Percentiles rank a stretch among this genome's conserved stretches.
phyloP scores from a whole-genome alignment of 257 asterid species.

The Scutellaria barbata region DNA sequence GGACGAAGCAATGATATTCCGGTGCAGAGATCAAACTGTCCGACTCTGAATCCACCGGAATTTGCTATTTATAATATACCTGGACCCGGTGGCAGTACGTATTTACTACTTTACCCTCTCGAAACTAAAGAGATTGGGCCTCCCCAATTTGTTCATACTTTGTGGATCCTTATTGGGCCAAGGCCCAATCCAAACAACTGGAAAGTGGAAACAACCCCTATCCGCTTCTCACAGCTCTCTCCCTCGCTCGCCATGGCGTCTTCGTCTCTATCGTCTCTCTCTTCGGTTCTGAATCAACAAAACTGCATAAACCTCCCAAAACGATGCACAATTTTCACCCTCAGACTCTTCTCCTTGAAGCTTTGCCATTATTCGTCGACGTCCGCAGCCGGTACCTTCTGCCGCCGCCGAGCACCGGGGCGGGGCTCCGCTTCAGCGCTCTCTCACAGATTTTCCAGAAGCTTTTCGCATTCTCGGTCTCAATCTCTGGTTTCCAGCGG shows the following conservation, averaged over 20 bases:
- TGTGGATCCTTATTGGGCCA: slow-evolving; percentile 3
- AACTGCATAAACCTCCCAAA: slow-evolving; percentile 56
- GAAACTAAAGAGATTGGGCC: background rate
- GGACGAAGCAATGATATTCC: background rate
- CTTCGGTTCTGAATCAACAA: slow-evolving; percentile 64
- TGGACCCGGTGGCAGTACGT: background rate
- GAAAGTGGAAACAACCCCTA: slow-evolving; percentile 34
- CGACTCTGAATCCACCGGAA: slow-evolving; percentile 1
- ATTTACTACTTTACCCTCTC: slow-evolving; percentile 12
- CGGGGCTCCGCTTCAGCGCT: slow-evolving; percentile 43
- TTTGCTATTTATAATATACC: background rate
- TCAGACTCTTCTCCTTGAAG: slow-evolving; percentile 52
- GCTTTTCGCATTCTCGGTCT: slow-evolving; percentile 48
- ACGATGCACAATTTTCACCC: slow-evolving; percentile 50
- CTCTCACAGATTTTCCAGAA: slow-evolving; percentile 47
- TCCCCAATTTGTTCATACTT: no score
- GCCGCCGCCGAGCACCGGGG: slow-evolving; percentile 37
- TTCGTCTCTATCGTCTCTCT: slow-evolving; percentile 59
- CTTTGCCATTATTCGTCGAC: slow-evolving; percentile 32
- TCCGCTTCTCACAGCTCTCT: slow-evolving; percentile 35
- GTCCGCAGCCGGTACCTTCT: slow-evolving; percentile 32
- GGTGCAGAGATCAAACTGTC: slow-evolving; percentile 1
- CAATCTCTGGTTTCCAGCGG: slow-evolving; percentile 39
- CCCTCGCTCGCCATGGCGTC: slow-evolving; percentile 54
- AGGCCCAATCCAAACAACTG: slow-evolving; percentile 25